Percentiles rank a stretch among this genome's conserved stretches.
phyloP scores from a whole-genome alignment of 2,329 filamentous ascomycete species.

The Penicillium sp. region DNA sequence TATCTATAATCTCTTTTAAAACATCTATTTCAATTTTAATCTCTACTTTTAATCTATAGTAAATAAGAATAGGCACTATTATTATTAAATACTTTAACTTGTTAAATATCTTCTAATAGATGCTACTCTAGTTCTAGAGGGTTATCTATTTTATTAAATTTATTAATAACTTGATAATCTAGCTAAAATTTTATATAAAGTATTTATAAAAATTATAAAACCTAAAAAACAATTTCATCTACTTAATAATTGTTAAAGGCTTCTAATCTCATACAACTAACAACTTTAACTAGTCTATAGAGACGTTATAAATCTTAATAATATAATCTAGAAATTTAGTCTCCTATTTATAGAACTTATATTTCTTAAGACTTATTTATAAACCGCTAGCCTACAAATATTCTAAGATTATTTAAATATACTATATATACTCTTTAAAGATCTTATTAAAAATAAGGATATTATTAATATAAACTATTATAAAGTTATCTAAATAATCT shows the following conservation, averaged over 20 bases:
- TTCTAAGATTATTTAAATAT: neutral
- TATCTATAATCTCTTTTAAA: too few species aligned
- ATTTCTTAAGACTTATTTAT: neutral
- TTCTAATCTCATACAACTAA: neutral
- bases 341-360: neutral
- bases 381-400: neutral
- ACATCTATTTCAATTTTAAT: too few species aligned
- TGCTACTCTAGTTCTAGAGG: too few species aligned
- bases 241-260: neutral
- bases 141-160: too few species aligned
- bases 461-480: neutral
- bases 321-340: too few species aligned
- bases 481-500: neutral
- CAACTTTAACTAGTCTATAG: neutral
- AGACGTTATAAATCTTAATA: neutral
- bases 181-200: too few species aligned
- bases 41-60: too few species aligned
- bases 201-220: neutral
- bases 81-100: too few species aligned
- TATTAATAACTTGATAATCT: too few species aligned
- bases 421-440: neutral
- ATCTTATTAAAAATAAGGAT: neutral
- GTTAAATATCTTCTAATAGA: too few species aligned
- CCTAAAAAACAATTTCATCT: neutral
- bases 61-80: too few species aligned